These are phyloP conservation scores for Hanseniaspora gamundiae DNA, from an alignment of 1,139 yeast species.

Conservation along the genomic window DNA sequence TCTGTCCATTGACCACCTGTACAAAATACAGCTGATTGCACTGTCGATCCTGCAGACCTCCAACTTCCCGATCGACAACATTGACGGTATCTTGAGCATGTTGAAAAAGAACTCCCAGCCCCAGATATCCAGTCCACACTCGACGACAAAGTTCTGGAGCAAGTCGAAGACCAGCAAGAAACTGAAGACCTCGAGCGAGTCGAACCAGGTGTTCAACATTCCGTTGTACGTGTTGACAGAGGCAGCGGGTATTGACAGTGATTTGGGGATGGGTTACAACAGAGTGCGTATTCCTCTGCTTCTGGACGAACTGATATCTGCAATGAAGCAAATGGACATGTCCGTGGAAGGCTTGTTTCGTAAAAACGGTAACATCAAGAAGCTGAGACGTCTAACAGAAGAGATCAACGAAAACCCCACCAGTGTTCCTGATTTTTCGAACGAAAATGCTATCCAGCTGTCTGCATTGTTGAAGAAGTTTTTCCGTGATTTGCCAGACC, in stretches of 20 bases:
- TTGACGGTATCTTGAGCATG: constrained; percentile 7
- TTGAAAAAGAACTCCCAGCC: constrained; percentile 11
- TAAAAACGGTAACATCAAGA: constrained; percentile 87
- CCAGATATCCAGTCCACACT: constrained; percentile 12
- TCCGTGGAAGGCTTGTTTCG: constrained; percentile 95
- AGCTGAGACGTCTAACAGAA: constrained; percentile 62
- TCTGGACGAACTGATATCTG: constrained; percentile 73
- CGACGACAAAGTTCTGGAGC: constrained; percentile 50
- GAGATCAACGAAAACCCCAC: constrained; percentile 66
- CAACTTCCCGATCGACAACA: constrained; percentile 9
- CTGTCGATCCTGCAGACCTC: constrained; percentile 24
- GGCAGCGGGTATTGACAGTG: constrained; percentile 76
- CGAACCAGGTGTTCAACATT: constrained; percentile 60
- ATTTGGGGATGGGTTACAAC: constrained; percentile 76
- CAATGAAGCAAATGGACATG: constrained; percentile 86
- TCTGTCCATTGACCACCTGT: constrained; percentile 39
- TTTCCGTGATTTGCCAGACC: constrained; percentile 85
- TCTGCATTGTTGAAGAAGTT: constrained; percentile 91
- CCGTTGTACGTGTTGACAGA: constrained; percentile 61
- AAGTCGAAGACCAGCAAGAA: constrained; percentile 36
- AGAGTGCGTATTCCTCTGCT: constrained; percentile 74
- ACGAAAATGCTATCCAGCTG: constrained; percentile 80
- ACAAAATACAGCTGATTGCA: constrained; percentile 47
- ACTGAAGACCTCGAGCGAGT: constrained; percentile 3
- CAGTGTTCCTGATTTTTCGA: constrained; percentile 56